Evolutionary conservation across 2,329 filamentous ascomycete species (phyloP).

Genomic region (Epichloe sp.): DNA sequence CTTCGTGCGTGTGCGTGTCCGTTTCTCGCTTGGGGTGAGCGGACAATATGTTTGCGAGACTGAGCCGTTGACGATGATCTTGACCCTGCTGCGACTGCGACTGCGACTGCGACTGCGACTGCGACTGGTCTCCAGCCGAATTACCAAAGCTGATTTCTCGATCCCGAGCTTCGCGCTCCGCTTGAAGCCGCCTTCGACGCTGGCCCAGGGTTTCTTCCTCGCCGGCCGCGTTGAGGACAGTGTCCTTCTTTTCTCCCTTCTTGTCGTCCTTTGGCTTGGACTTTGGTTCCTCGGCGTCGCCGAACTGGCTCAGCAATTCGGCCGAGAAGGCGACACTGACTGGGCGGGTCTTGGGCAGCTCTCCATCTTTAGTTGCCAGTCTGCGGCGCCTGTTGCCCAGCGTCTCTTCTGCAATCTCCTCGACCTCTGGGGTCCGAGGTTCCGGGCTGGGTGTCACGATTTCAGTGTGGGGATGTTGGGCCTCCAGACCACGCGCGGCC

Average conservation of each 20-base stretch:
- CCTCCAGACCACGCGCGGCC: conserved; percentile 7
- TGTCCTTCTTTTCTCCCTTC: conserved; percentile 30
- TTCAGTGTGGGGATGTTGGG: not conserved
- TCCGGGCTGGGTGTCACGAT: conserved; percentile 8
- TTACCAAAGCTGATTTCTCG: conserved; percentile 34
- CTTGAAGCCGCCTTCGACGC: conserved; percentile 59
- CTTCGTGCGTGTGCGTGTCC: conserved; percentile 28
- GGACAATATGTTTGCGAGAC: conserved; percentile 46
- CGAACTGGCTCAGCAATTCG: conserved; percentile 56
- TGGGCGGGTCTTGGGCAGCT: conserved; percentile 40
- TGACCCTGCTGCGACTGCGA: conserved; percentile 11
- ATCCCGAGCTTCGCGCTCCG: conserved; percentile 51
- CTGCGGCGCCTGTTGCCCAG: conserved; percentile 52
- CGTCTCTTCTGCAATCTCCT: conserved; percentile 49
- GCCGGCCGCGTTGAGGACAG: conserved; percentile 8
- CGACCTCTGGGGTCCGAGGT: conserved; percentile 34
- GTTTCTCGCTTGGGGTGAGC: conserved; percentile 27
- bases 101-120: not conserved
- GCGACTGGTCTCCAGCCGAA: conserved; percentile 10
- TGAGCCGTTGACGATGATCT: conserved; percentile 22
- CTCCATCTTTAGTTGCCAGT: conserved; percentile 44
- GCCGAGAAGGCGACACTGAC: conserved; percentile 54
- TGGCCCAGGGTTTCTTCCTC: conserved; percentile 72
- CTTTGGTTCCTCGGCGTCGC: conserved; percentile 31
- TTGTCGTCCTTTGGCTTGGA: conserved; percentile 12